Evolutionary conservation across 1,139 yeast species (phyloP).

Genomic region (Sugiyamaella pinicola): DNA sequence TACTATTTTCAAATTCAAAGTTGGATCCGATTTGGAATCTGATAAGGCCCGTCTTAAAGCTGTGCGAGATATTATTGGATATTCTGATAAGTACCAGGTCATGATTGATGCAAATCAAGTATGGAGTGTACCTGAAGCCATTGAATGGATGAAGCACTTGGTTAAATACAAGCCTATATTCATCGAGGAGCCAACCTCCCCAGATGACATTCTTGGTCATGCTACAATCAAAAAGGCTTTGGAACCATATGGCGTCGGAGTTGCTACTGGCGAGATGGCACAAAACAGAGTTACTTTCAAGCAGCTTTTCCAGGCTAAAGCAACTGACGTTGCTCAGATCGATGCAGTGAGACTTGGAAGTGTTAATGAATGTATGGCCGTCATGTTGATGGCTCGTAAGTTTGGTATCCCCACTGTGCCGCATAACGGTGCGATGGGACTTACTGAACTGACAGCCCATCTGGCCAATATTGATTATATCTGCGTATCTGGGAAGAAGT

Average conservation of each 20-base stretch:
- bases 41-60: slow-evolving; percentile 42
- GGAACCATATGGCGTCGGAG: slow-evolving; percentile 41
- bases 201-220: slow-evolving; percentile 45
- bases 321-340: slow-evolving; percentile 43
- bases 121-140: slow-evolving; percentile 46
- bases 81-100: slow-evolving; percentile 34
- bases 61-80: slow-evolving; percentile 45
- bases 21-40: slow-evolving; percentile 42
- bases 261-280: slow-evolving; percentile 46
- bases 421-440: slow-evolving; percentile 44
- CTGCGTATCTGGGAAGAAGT: slow-evolving; percentile 37
- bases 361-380: slow-evolving; percentile 44
- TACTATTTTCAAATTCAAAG: slow-evolving; percentile 45
- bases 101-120: slow-evolving; percentile 45
- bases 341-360: slow-evolving; percentile 45
- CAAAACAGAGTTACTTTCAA: slow-evolving; percentile 44
- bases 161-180: slow-evolving; percentile 43
- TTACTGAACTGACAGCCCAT: slow-evolving; percentile 44
- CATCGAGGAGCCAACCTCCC: slow-evolving; percentile 46
- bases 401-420: slow-evolving; percentile 42
- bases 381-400: slow-evolving; percentile 42
- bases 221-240: slow-evolving; percentile 41
- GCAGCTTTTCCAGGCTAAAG: slow-evolving; percentile 41
- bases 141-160: slow-evolving; percentile 43
- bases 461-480: slow-evolving; percentile 42